Conservation (phyloP, 2,329 filamentous ascomycete genomes). For the Clarireedia paspali region DNA sequence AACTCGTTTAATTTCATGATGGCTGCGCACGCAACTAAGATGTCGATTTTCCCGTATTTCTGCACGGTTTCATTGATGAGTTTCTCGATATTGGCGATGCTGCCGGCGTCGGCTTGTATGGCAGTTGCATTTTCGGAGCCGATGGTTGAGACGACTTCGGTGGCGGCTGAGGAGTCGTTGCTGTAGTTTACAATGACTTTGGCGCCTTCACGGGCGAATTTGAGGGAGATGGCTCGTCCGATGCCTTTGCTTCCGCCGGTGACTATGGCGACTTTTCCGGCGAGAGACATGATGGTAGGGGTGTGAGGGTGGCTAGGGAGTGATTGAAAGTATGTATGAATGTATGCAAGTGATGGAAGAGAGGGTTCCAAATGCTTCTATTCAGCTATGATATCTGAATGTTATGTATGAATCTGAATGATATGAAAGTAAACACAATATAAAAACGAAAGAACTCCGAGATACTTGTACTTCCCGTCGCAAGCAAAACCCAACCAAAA, state of each 20-base stretch:
- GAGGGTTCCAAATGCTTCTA: no score
- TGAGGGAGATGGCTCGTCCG: conserved; percentile 49
- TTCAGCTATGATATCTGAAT: neutral
- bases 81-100: conserved; percentile 37
- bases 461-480: no score
- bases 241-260: conserved; percentile 48
- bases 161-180: conserved; percentile 37
- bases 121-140: conserved; percentile 41
- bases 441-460: no score
- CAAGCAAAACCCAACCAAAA: no score
- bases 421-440: no score
- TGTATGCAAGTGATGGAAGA: no score
- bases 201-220: conserved; percentile 47
- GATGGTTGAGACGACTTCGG: conserved; percentile 41
- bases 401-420: neutral
- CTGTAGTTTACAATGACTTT: conserved; percentile 53
- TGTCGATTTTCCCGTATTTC: conserved; percentile 49
- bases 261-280: conserved; percentile 27
- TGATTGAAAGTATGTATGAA: neutral
- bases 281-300: conserved; percentile 16
- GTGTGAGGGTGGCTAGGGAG: neutral
- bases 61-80: conserved; percentile 42
- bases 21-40: conserved; percentile 50
- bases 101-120: conserved; percentile 48
- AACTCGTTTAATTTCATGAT: conserved; percentile 43